Evolutionary conservation across 805 yeast species (phyloP).

Genomic region (Wickerhamiella galacta): DNA sequence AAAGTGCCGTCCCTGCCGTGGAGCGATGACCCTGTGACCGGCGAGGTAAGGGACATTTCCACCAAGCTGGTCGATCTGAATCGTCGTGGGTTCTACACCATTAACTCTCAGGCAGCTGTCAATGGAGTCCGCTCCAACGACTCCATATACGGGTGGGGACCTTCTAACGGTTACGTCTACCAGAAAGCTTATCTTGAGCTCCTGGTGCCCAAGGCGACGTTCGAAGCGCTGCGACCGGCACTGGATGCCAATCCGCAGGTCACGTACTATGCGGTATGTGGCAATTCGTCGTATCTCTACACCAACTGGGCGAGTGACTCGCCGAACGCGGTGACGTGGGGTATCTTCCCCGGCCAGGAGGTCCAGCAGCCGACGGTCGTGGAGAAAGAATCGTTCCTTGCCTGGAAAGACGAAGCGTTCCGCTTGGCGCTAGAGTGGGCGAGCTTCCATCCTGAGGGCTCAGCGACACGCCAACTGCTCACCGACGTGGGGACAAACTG

Average conservation of each 20-base stretch:
- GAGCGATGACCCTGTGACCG: constrained; percentile 81
- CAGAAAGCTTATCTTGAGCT: constrained; percentile 90
- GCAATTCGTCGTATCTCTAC: constrained; percentile 33
- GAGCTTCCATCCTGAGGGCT: constrained; percentile 18
- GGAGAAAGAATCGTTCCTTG: constrained; percentile 76
- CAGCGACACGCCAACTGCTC: constrained; percentile 28
- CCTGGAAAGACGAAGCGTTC: constrained; percentile 95
- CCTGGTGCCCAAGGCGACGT: constrained; percentile 44
- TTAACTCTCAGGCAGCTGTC: constrained; percentile 88
- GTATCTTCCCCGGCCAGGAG: constrained; percentile 91
- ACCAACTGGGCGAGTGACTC: constrained; percentile 61
- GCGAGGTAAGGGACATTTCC: constrained; percentile 52
- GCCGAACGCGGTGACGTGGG: constrained; percentile 97
- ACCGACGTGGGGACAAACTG: constrained; percentile 36
- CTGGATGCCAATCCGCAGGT: constrained; percentile 35
- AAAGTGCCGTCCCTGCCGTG: constrained; percentile 68
- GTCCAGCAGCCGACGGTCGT: constrained; percentile 92
- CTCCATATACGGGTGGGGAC: constrained; percentile 84
- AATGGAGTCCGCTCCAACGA: constrained; percentile 64
- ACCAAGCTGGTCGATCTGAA: constrained; percentile 47
- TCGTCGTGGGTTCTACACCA: constrained; percentile 51
- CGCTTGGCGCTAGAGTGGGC: constrained; percentile 71
- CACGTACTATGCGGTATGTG: constrained; percentile 59
- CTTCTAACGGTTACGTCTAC: constrained; percentile 77
- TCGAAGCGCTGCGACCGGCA: constrained; percentile 29